Evolutionary conservation across 257 asterid species (phyloP), one percentile per base, ranked within the genome.

Genomic region (Anisodus acutangulus): DNA sequence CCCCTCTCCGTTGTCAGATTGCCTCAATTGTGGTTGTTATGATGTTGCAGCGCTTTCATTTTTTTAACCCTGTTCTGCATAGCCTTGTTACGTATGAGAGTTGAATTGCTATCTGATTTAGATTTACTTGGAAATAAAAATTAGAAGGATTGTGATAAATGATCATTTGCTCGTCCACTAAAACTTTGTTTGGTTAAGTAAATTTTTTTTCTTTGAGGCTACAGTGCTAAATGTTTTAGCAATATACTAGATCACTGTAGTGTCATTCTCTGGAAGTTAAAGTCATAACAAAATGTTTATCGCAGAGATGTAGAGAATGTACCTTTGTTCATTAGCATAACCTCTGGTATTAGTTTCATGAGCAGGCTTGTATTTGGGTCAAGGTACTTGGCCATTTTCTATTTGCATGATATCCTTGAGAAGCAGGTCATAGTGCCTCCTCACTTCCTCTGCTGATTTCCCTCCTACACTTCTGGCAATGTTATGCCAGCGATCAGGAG

Each of bases 1-100:
- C 47, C 15, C 35, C 45, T 49, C 45, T 49, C 63, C 62, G 3
- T 26, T 51, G 60, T 76, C 41, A 76, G 81, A 51, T 31, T 74
- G 12, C 22, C 49, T 19, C 22, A 74, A 12, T 76, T 76, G 19
- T 76, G 22, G 22, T 76, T 26, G n/a, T 76, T 76, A 51, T 76
- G 22, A 76, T 76, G 81, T 51, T 74, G 45, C 45, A 3, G 62
- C 37, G 22, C 81, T 74, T 74, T 74, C 62, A 22, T 49, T 12
- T 45, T 26, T 51, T 74, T 12, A 74, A 6, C 22, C 59, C 9
- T n/a, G 22, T 74, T 49, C 11, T 6, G 15, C 41, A 49, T 49
- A 74, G 39, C 62, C 62, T 51, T 74, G 11, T 74, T 22, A 72
- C 43, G 49, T 5, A 41, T 26, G 62, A 37, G 22, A 47, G 62